phyloP scores from a whole-genome alignment of 257 asterid genomes.

The Primulina eburnea region DNA sequence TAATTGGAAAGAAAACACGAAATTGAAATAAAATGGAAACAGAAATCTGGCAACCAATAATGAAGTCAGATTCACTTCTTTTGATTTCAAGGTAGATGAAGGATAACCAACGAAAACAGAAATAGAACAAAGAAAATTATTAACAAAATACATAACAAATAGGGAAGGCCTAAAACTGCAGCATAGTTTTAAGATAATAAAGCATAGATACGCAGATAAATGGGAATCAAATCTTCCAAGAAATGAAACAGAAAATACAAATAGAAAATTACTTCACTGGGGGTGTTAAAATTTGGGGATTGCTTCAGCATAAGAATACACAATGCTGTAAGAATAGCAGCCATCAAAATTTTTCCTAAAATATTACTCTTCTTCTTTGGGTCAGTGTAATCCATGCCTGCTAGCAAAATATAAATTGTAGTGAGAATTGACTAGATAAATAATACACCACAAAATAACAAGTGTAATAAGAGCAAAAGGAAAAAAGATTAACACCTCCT shows the following conservation, averaged over 20 bases:
- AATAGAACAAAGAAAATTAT: not conserved
- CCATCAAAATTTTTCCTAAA: constrained; percentile 45
- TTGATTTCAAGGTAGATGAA: not conserved
- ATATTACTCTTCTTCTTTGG: constrained; percentile 61
- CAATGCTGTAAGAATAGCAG: constrained; percentile 51
- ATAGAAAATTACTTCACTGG: constrained; percentile 43
- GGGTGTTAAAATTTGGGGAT: constrained; percentile 47
- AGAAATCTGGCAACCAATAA: not conserved
- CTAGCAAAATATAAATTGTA: constrained; percentile 8
- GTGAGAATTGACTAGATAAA: constrained; percentile 18
- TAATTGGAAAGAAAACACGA: constrained; percentile 16
- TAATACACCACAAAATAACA: not conserved
- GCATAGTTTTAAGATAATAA: constrained; percentile 5
- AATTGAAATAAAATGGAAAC: not conserved
- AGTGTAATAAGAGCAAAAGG: not conserved
- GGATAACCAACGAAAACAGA: not conserved
- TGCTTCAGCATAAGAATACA: constrained; percentile 61
- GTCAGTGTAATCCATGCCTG: constrained; percentile 87
- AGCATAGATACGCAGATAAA: constrained; percentile 11
- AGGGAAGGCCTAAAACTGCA: not conserved
- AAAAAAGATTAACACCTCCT: constrained; percentile 44
- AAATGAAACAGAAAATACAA: constrained; percentile 10
- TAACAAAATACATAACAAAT: not conserved
- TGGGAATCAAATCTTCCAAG: constrained; percentile 1
- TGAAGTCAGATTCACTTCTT: not conserved